Base-by-base conservation (phyloP, 2,329 filamentous ascomycete genomes). In the Xylariaceae sp. region DNA sequence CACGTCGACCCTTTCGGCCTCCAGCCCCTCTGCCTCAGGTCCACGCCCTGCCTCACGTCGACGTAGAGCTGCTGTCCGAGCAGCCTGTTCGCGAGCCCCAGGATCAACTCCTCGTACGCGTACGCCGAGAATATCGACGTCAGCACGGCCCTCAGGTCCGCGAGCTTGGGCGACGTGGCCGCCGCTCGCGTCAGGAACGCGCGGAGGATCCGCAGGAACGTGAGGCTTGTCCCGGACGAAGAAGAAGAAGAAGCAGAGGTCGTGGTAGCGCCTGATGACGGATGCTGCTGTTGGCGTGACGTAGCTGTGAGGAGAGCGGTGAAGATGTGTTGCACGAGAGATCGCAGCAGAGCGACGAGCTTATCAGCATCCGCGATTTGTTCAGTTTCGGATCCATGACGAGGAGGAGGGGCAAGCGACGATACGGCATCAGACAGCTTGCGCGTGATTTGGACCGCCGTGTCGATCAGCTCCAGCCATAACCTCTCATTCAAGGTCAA, bases 61-160 rank as follows among this genome's bases (percentile, higher is more conserved):
- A 84, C 76, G 54, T 97, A 98, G 5, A 95, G 72, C 54, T 92
- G 92, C 50, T 88, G 83, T 47, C 94, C 89, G 0, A 98, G 71
- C 40, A 98, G 79, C 3, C 83, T 76, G 59, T 90, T 94, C 1
- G 92, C 88, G 3, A 98, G 76, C 2, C 76, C 73, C 14, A 98
- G 73, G 12, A 98, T 85, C 0, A 85, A 89, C 59, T 90, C 86
- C 61, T 98, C 92, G 59, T 97, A 96, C 0, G 88, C 83, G 59
- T 98, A 98, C 0, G 92, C 90, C 0, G 90, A 81, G 64, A 98
- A 97, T 39, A 98, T 90, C 9, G 89, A 92, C 1, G 79, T 71
- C 2, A 98, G 74, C 1, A 97, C 89, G 5, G 78, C 77, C 31
- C 92, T 83, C 3, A 98, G 73, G 57, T 97, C 88, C 1, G 87